These are phyloP conservation scores for Oryza meyeriana DNA, from an alignment of 176 grass and related monocot genomes.

Conservation along the genomic window DNA sequence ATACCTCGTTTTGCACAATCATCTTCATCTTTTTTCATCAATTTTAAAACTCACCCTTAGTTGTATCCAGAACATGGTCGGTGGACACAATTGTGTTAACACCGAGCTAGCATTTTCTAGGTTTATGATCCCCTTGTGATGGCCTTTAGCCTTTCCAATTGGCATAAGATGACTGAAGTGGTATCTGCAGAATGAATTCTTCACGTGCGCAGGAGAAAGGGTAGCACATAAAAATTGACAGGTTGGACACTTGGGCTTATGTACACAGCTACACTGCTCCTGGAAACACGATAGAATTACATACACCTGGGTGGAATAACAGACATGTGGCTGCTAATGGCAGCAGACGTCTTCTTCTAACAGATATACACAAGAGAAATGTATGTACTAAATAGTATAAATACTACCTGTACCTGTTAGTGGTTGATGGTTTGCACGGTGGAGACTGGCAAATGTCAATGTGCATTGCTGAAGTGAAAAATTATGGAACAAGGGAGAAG, in stretches of 20 bases:
- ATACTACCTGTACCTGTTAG: conserved; percentile 10
- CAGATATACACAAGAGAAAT: conserved; percentile 5
- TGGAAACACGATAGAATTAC: conserved; percentile 19
- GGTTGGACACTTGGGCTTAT: conserved; percentile 22
- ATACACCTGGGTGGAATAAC: conserved; percentile 3
- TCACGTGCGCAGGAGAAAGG: not conserved
- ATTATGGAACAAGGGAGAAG: conserved; percentile 34
- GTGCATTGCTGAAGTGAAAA: not conserved
- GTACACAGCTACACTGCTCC: conserved; percentile 30
- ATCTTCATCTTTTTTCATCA: no score
- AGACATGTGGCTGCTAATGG: conserved; percentile 23
- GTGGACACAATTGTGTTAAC: not conserved
- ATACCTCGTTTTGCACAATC: no score
- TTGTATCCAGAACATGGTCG: not conserved
- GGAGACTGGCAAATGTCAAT: not conserved
- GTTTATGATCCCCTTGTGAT: not conserved
- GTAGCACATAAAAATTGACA: not conserved
- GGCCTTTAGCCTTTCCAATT: not conserved
- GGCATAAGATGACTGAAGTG: not conserved
- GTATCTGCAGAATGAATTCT: not conserved
- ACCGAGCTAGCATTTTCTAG: not conserved
- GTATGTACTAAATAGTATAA: not conserved
- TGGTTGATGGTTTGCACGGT: not conserved
- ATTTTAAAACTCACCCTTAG: no score
- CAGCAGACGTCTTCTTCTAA: conserved; percentile 13